Evolutionary conservation across 2,329 filamentous ascomycete species (phyloP).

Genomic region (Botrytis fragariae): DNA sequence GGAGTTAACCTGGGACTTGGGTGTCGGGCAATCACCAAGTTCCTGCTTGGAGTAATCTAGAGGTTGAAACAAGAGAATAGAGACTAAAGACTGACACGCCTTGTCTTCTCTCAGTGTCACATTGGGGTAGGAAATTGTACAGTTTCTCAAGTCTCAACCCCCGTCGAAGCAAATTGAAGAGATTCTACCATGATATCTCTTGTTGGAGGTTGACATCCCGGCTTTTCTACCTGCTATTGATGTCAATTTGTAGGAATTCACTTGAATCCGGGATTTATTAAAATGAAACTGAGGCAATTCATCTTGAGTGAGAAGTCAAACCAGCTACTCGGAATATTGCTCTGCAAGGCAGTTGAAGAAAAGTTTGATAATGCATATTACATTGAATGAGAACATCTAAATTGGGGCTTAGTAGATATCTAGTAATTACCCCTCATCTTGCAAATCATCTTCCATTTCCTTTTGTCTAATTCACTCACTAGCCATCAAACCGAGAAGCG

Average conservation of each 20-base stretch:
- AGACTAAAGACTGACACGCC: background rate
- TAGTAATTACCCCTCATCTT: background rate
- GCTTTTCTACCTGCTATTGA: background rate
- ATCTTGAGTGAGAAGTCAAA: background rate
- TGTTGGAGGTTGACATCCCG: too few relatives aligned
- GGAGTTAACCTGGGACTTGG: background rate
- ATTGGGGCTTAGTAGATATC: background rate
- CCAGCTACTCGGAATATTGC: background rate
- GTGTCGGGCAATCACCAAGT: background rate
- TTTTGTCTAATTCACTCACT: background rate
- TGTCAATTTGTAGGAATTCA: background rate
- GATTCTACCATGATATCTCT: background rate
- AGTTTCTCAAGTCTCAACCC: rapidly evolving
- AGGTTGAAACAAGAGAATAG: background rate
- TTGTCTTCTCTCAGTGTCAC: background rate
- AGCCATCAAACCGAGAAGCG: background rate
- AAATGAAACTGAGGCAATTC: background rate
- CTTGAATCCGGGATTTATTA: background rate
- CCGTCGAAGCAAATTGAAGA: background rate
- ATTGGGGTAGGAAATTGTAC: background rate
- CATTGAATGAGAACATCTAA: background rate
- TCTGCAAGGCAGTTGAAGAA: background rate
- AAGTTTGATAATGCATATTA: background rate
- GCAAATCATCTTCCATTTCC: background rate
- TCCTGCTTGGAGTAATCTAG: background rate